Conservation (phyloP, 2,329 filamentous ascomycete genomes). For the Paecilomyces fulvus region DNA sequence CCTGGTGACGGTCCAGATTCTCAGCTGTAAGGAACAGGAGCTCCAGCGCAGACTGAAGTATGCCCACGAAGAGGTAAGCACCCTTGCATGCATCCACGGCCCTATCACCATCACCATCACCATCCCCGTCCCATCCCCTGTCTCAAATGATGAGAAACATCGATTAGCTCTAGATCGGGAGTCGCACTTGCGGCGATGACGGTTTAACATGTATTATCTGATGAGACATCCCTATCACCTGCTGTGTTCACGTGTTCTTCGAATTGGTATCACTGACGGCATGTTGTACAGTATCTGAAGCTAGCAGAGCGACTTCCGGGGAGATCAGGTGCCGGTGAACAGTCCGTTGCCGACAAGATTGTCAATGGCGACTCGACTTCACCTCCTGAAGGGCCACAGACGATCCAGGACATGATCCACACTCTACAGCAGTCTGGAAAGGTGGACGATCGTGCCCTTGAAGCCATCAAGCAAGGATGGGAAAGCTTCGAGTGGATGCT, state of each 20-base stretch:
- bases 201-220: conserved; percentile 53
- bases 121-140: conserved; percentile 6
- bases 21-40: conserved; percentile 30
- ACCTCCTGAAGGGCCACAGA: conserved; percentile 52
- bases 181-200: conserved; percentile 54
- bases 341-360: conserved; percentile 21
- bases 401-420: conserved; percentile 51
- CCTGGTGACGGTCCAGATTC: conserved; percentile 31
- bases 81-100: background rate
- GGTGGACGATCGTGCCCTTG: conserved; percentile 49
- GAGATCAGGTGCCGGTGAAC: conserved; percentile 22
- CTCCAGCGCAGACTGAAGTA: conserved; percentile 29
- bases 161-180: conserved; percentile 81
- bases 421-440: conserved; percentile 53
- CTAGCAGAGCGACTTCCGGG: conserved; percentile 22
- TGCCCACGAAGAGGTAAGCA: conserved; percentile 32
- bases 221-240: conserved; percentile 28
- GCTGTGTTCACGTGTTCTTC: conserved; percentile 9
- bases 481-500: conserved; percentile 32
- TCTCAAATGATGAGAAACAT: conserved; percentile 43
- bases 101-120: conserved; percentile 1
- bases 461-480: conserved; percentile 30
- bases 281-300: conserved; percentile 23
- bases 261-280: conserved; percentile 19
- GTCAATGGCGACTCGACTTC: conserved; percentile 21